Conservation (phyloP, 495 filamentous ascomycete species). For the Aspergillus wentii region DNA sequence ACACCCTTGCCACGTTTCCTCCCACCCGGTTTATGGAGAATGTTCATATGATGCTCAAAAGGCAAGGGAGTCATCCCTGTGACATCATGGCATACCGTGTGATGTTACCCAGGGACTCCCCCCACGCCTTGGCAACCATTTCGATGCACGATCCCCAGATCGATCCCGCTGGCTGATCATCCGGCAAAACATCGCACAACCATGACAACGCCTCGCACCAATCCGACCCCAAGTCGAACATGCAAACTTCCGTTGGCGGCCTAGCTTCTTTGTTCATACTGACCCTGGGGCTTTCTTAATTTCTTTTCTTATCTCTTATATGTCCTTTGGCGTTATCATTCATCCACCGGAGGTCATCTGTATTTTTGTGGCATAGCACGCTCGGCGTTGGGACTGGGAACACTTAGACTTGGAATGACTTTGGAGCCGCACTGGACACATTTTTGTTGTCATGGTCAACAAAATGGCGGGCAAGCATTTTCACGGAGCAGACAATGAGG, state of each 20-base stretch:
- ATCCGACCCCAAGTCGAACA: slow-evolving; percentile 4
- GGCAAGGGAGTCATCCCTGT: no score
- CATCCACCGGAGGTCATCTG: slow-evolving; percentile 14
- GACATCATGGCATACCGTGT: no score
- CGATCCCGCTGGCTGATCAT: no score
- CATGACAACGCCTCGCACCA: slow-evolving; percentile 4
- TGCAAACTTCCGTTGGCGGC: background rate
- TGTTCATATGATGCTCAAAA: no score
- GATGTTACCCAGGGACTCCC: no score
- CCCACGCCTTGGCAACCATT: no score
- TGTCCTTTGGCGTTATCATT: slow-evolving; percentile 2
- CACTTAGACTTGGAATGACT: slow-evolving; percentile 19
- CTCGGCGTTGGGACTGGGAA: slow-evolving; percentile 19
- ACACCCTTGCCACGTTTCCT: no score
- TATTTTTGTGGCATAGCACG: slow-evolving; percentile 27
- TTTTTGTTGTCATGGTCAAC: slow-evolving; percentile 19
- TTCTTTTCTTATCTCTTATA: slow-evolving; percentile 5
- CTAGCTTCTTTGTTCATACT: slow-evolving; percentile 20
- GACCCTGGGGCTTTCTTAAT: background rate
- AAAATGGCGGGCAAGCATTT: slow-evolving; percentile 17
- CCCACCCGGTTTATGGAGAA: no score
- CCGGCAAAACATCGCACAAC: no score
- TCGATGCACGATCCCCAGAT: no score
- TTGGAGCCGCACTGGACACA: slow-evolving; percentile 17
- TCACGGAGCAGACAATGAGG: slow-evolving; percentile 16